A percentile compares a stretch with the other conserved stretches of the same genome.
These are phyloP conservation scores for Termitomyces sp. DNA, from an alignment of 1,284 basidiomycete species.

Conservation along the genomic window DNA sequence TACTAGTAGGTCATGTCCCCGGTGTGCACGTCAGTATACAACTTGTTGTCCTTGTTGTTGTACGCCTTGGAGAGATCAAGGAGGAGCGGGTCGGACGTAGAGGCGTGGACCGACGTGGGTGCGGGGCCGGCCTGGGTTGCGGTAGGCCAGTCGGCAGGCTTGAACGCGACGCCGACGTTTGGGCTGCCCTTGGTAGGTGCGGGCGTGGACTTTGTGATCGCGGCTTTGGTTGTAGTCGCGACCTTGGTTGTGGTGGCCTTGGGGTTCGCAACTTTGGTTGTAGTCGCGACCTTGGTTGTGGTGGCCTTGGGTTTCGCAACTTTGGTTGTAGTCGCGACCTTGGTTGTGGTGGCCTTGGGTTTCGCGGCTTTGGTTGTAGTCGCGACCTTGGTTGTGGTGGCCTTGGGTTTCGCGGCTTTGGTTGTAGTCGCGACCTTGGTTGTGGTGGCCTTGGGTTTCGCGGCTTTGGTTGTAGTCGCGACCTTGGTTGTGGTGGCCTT, in stretches of 20 bases:
- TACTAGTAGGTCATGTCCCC: constrained; percentile 29
- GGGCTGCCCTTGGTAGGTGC: not conserved
- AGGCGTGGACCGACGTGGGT: constrained; percentile 21
- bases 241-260: not conserved
- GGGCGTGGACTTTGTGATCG: constrained; percentile 1
- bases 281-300: not conserved
- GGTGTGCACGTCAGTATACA: constrained; percentile 14
- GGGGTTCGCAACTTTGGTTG: not conserved
- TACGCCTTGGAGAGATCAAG: constrained; percentile 23
- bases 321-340: not conserved
- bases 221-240: no score
- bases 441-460: not conserved
- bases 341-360: not conserved
- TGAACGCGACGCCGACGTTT: constrained; percentile 11
- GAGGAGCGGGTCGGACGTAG: constrained; percentile 23
- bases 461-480: not conserved
- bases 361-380: not conserved
- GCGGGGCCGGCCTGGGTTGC: constrained; percentile 19
- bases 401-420: not conserved
- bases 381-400: not conserved
- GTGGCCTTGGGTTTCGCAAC: not conserved
- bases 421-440: not conserved
- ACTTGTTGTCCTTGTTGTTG: constrained; percentile 21
- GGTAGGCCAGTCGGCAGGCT: constrained; percentile 23
- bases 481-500: not conserved